Percentiles rank a stretch among this genome's conserved stretches.
Evolutionary conservation across 192 early-diverging fungal genomes (phyloP).

Genomic region (Coemansia sp.): DNA sequence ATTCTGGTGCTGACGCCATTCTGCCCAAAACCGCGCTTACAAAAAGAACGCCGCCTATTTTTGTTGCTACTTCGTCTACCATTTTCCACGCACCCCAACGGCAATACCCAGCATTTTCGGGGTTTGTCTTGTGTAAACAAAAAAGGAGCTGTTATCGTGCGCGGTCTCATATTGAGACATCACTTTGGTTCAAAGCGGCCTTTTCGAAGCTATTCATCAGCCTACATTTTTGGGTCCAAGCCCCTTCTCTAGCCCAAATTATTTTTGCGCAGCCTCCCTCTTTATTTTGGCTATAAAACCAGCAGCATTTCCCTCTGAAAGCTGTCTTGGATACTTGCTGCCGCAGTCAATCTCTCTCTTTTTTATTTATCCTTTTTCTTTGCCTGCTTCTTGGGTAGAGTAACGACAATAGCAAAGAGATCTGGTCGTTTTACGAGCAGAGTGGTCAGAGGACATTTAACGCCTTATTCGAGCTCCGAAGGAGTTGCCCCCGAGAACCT

Average conservation of each 20-base stretch:
- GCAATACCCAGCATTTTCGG: background rate
- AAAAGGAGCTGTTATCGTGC: background rate
- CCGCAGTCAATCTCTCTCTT: background rate
- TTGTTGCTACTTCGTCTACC: constrained; percentile 1
- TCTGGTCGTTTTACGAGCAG: no score
- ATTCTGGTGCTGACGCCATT: constrained; percentile 15
- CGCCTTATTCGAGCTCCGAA: no score
- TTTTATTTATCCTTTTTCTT: background rate
- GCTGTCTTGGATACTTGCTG: background rate
- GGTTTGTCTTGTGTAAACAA: background rate
- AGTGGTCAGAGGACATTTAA: no score
- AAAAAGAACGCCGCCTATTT: background rate
- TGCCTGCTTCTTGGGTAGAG: no score
- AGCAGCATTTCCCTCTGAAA: background rate
- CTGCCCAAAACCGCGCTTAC: background rate
- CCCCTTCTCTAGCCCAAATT: background rate
- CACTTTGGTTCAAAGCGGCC: background rate
- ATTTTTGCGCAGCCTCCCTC: constrained; percentile 1
- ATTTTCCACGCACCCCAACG: background rate
- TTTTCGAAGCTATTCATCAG: background rate
- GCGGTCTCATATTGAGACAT: background rate
- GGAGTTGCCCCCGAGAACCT: no score
- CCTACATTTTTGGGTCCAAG: background rate
- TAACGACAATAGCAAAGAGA: background rate
- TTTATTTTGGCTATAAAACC: constrained; percentile 9